Evolutionary conservation across 2,329 filamentous ascomycete genomes (phyloP).

Genomic region (Apiospora koreana): DNA sequence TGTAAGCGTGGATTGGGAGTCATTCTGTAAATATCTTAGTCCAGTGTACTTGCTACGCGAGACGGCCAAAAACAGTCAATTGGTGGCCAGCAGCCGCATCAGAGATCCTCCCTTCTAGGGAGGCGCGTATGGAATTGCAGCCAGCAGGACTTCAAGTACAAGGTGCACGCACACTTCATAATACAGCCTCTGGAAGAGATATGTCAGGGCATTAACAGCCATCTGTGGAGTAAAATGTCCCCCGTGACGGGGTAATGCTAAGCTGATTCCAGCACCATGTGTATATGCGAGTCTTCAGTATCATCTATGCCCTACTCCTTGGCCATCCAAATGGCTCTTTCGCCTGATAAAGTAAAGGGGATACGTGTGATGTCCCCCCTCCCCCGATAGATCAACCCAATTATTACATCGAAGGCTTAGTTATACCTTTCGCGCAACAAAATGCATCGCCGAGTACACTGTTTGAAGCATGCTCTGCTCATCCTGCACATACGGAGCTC

Average conservation of each 20-base stretch:
- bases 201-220: neutral
- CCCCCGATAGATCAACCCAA: neutral
- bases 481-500: conserved; percentile 87
- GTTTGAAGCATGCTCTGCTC: conserved; percentile 82
- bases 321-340: neutral
- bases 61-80: no score
- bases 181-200: neutral
- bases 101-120: no score
- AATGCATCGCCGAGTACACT: conserved; percentile 77
- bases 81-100: no score
- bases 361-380: neutral
- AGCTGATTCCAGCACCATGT: neutral
- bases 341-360: neutral
- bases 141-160: neutral
- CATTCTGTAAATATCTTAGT: neutral
- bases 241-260: neutral
- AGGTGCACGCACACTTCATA: neutral
- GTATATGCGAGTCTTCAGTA: neutral
- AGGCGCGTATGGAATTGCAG: neutral
- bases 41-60: no score
- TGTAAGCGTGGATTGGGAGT: conserved; percentile 23
- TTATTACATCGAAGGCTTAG: neutral
- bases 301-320: neutral
- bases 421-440: conserved; percentile 74
- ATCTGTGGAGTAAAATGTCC: neutral